Base-by-base conservation (phyloP, 1,284 basidiomycete genomes). In the Irpex sp. region DNA sequence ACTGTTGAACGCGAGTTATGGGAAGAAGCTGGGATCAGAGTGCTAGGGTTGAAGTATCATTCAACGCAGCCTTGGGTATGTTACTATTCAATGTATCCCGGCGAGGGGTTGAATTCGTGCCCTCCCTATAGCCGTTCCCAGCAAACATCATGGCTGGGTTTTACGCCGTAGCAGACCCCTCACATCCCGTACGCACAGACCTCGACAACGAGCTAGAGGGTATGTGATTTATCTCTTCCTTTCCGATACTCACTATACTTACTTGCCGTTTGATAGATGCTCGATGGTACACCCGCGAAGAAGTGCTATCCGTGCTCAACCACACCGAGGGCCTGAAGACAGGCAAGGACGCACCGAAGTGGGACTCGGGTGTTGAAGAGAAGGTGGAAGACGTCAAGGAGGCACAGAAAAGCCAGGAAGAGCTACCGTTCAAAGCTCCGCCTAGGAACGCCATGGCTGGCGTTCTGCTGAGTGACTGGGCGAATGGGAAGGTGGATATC, bases 201-300 rank as follows among this genome's bases (percentile, higher is more conserved):
- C 83, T 99, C 13, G 97, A 98, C 73, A 97, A 97, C 70, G 97
- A 99, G 79, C 85, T 99, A n/a, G 89, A 92, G 73, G 92, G 93
- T 91, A 67, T 59, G 84, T 56, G 2, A 26, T 31, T 2, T 75
- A 3, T 38, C 1, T 44, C 56, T 8, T 62, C 34, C 9, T 11
- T 26, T 34, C 21, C 7, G 55, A 38, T 17, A n/a, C 55, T n/a
- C 11, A 26, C 56, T 51, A 13, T 15, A 44, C 49, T 52, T 19
- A 7, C 55, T 26, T 31, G 48, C 44, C 5, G 3, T 44, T 9
- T 44, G 8, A 44, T 62, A 94, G 95, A 98, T 71, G 96, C 94
- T 0, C 84, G 85, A 62, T 99, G 93, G 89, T 98, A 89, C 76
- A 89, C 90, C 6, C 86, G 92, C 8, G 83, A 84, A 36, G 87